Evolutionary conservation across 768 basidiomycete genomes (phyloP), one percentile per base, ranked within the genome.

Genomic region (Leccinum subgranulosum): DNA sequence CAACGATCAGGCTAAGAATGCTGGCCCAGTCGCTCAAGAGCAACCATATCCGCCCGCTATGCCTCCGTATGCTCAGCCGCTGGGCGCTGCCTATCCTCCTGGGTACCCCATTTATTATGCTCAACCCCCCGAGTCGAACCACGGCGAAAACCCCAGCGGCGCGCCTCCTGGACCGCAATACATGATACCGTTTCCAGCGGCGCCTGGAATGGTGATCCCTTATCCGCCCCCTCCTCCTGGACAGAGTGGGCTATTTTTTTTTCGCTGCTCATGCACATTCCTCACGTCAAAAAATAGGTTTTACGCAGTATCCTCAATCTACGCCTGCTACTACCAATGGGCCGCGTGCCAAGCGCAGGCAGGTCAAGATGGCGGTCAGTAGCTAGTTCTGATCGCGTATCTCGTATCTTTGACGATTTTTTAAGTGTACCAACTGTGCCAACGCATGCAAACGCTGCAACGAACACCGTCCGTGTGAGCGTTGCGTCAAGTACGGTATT

Each of bases 401-500:
- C 23, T 49, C 15, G 33, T 21, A 52, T 55, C 49, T 41, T 56
- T 52, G 27, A 61, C 39, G 28, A n/a, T 19, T 45, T 46, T 19
- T 48, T 1, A 48, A 81, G 80, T 83, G 81, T 64, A 83, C 82
- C 0, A 84, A 83, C 58, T 83, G 81, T 59, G 83, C 83, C 11
- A 74, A 74, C 23, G 81, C 81, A 9, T 83, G 81, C 67, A 83
- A 83, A 67, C 78, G 82, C 21, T 83, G 81, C 51, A 81, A 83
- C 61, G 82, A 84, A 34, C 71, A 73, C 6, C 81, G 85, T 46
- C 85, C 85, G 2, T 87, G 85, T 69, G 80, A 81, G 54, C 79
- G 85, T 28, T 87, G 85, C 61, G 66, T 79, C 58, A 86, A 85
- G 68, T 86, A 86, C 63, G 84, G 83, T 3, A 75, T 85, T 33